Evolutionary conservation across 306 rosid species (phyloP), one percentile per base, ranked within the genome.

Genomic region (Pyrus betulifolia): DNA sequence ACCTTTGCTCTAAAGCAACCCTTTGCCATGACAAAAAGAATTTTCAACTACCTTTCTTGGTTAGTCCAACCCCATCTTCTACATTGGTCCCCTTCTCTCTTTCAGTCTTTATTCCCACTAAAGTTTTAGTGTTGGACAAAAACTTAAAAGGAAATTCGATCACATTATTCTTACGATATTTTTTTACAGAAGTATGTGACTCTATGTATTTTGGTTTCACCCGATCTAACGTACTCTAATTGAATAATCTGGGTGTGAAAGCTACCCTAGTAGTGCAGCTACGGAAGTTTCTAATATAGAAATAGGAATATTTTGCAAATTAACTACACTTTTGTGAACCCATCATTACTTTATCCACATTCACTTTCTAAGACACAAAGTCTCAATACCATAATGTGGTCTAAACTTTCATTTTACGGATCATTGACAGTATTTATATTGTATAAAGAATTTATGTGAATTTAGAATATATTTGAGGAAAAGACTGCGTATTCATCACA

Each of bases 1-100:
- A 21, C 27, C 81, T 76, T 81, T 52, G 74, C 75, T 55, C 65
- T n/a, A 74, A 81, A 81, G 78, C 81, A 55, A 31, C 73, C 45
- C 31, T 4, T 63, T 63, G 68, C 44, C 68, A 30, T 30, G 42
- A 13, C 18, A 3, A 15, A 17, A 17, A 38, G 7, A 54, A 71
- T 12, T 57, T 35, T 57, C 22, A 42, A 52, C 65, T 25, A 13
- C 28, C 33, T 65, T 40, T 33, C n/a, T 17, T 62, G 30, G 30
- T 9, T 6, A 71, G 77, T 81, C 81, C 81, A 72, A 73, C 77
- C 74, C 45, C 71, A 19, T 17, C 27, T 23, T 42, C 35, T 11
- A 44, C 19, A 30, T 28, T 15, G 54, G 31, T 25, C n/a, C 55
- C 31, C 9, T 1, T 33, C 22, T 67, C 33, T 21, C 19, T 12